Percentiles rank a stretch among this genome's conserved stretches.
Evolutionary conservation across 768 basidiomycete species (phyloP).

Genomic region (Tremella fuciformis): DNA sequence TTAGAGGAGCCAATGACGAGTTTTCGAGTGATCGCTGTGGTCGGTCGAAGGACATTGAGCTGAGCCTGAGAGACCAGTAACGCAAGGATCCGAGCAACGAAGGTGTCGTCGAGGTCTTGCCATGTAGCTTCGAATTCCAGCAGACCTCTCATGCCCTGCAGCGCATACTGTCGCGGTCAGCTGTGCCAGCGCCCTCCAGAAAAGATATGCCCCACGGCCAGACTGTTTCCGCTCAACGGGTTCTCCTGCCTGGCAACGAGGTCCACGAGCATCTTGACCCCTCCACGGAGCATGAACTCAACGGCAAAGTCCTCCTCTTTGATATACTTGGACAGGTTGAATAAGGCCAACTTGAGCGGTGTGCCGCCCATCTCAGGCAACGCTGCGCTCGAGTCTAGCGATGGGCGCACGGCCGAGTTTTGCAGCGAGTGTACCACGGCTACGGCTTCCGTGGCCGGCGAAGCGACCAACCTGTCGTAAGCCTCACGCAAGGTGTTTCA

Average conservation of each 20-base stretch:
- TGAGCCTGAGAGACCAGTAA: slow-evolving; percentile 28
- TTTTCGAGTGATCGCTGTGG: slow-evolving; percentile 42
- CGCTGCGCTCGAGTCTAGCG: slow-evolving; percentile 20
- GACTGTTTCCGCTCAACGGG: slow-evolving; percentile 33
- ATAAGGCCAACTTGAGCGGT: slow-evolving; percentile 47
- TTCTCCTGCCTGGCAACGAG: slow-evolving; percentile 31
- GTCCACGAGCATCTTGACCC: slow-evolving; percentile 33
- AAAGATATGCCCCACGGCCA: slow-evolving; percentile 33
- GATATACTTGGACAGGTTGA: slow-evolving; percentile 48
- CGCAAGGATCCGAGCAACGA: slow-evolving; percentile 30
- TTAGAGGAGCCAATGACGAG: slow-evolving; percentile 34
- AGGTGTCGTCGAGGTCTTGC: slow-evolving; percentile 25
- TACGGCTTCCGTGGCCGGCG: slow-evolving; percentile 43
- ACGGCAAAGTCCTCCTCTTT: slow-evolving; percentile 47
- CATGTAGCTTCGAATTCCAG: slow-evolving; percentile 44
- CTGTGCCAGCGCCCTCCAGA: background rate
- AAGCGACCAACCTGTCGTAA: slow-evolving; percentile 36
- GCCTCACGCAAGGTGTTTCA: background rate
- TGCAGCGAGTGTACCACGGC: slow-evolving; percentile 35
- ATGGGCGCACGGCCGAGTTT: slow-evolving; percentile 16
- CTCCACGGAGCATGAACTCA: slow-evolving; percentile 48
- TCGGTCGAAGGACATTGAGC: slow-evolving; percentile 43
- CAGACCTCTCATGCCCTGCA: slow-evolving; percentile 41
- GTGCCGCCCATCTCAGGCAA: slow-evolving; percentile 21
- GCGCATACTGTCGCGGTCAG: slow-evolving; percentile 35